These are phyloP conservation scores for Sutorius eximius DNA, from an alignment of 1,284 basidiomycete genomes.

Conservation along the genomic window DNA sequence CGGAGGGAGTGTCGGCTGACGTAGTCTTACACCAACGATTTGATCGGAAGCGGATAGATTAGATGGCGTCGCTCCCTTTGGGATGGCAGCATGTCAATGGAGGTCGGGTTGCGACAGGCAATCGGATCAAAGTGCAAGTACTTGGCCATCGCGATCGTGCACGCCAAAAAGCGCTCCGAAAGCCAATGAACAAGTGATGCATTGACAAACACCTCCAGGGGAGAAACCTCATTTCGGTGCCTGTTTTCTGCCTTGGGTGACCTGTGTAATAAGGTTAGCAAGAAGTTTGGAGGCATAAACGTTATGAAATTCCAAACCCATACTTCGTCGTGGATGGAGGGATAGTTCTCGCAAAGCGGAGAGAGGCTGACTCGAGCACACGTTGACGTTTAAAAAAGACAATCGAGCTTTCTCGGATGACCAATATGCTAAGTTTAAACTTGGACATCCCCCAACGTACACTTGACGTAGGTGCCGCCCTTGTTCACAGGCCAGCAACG, in stretches of 20 bases:
- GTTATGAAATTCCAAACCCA: neutral
- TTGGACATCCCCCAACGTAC: neutral
- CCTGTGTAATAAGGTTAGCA: neutral
- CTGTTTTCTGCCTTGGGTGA: neutral
- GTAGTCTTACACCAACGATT: neutral
- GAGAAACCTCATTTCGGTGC: neutral
- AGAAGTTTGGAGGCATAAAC: neutral
- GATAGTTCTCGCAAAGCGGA: neutral
- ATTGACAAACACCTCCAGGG: neutral
- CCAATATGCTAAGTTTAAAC: neutral
- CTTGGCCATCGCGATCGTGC: neutral
- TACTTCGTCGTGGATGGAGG: neutral
- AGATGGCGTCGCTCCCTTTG: neutral
- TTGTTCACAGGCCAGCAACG: neutral
- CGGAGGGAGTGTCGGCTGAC: neutral
- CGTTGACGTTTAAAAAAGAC: neutral
- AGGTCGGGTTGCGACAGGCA: neutral
- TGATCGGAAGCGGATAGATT: neutral
- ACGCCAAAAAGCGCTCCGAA: neutral
- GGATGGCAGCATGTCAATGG: neutral
- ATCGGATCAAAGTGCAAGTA: neutral
- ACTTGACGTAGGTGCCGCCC: neutral
- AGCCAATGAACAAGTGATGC: neutral
- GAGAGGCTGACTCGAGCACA: neutral
- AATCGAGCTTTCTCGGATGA: neutral